Base-by-base conservation (phyloP, 306 rosid species). In the Dalbergia cochinchinensis region DNA sequence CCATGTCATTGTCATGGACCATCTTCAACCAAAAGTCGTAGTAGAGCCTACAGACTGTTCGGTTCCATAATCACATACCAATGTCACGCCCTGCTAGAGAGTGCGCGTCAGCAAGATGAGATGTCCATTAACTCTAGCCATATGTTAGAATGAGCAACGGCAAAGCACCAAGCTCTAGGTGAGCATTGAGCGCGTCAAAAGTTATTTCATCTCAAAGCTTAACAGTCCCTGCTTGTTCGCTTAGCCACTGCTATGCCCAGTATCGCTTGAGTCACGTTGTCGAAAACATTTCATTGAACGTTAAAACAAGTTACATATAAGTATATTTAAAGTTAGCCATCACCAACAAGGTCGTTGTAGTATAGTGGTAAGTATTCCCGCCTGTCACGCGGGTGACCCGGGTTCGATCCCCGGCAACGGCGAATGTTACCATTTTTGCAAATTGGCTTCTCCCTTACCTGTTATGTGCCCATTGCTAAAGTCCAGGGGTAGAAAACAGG, bases 361-460 rank as follows among this genome's bases (percentile, higher is more conserved):
- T 54, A 54, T 54, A 54, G 60, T 54, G 60, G 60, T n/a, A 11
- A 54, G 60, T 54, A 54, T 54, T 54, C 60, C 26, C 60, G 60
- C 60, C 60, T 54, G 60, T 47, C 53, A 54, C 60, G 22, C 22
- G 60, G 60, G 60, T n/a, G 60, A 54, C 60, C 60, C 60, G 22
- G 60, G 60, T 54, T 54, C 60, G 60, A 54, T 54, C 60, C 60
- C 60, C 60, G 60, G 60, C 60, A 54, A 54, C 60, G 60, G 60
- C 60, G 60, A 1, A 0, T 54, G 18, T 1, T 8, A 0, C 10
- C 8, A 1, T 47, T 47, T 47, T 47, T 3, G 53, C 11, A 0
- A 47, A 11, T 2, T 26, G 11, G 4, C 53, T 47, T 47, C 0
- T 4, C 53, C 53, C 11, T 42, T 42, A 7, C 11, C 47, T 7